Base-by-base conservation (phyloP, 2,329 filamentous ascomycete genomes). In the Hyphodiscus sp. region DNA sequence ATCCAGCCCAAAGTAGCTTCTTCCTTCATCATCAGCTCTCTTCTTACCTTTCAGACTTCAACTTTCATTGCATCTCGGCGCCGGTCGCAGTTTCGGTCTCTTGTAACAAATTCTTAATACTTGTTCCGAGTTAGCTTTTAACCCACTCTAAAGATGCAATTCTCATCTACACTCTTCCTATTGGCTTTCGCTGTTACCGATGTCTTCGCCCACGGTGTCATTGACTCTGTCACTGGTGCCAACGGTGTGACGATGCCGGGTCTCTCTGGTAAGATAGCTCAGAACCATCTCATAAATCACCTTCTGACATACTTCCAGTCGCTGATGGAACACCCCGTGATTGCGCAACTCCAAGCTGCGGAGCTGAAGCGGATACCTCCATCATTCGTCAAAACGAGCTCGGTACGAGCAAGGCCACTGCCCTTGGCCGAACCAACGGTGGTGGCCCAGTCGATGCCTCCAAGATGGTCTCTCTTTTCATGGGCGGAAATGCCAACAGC, bases 311-410 rank as follows among this genome's bases (percentile, higher is more conserved):
- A 55, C 23, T n/a, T 55, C 41, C 47, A 75, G 80, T 86, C 59
- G 73, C 74, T 46, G 83, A 87, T 57, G 83, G 82, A 63, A 86
- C 83, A 57, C 84, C 83, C 49, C 82, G 84, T 64, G 82, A 87
- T 70, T 87, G 83, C 68, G 73, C 79, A 49, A 73, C 72, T 62
- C 81, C 83, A 61, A 58, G 67, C 45, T 86, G 82, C 65, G 84
- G 83, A 54, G 77, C 83, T n/a, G 78, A 87, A 67, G 80, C 78
- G 55, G 84, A 87, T 65, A 87, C 84, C n/a, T 75, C 83, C 68
- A 85, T 87, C 73, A 85, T 87, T 69, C 80, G 83, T 41, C 70
- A 78, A 56, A 69, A 72, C 13, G 83, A 86, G 70, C 75, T 87
- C 53, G 70, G 71, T 41, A 76, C 71, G 47, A 73, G 71, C 62